Conservation (phyloP, 306 rosid genomes). For the Cyamopsis tetragonoloba region DNA sequence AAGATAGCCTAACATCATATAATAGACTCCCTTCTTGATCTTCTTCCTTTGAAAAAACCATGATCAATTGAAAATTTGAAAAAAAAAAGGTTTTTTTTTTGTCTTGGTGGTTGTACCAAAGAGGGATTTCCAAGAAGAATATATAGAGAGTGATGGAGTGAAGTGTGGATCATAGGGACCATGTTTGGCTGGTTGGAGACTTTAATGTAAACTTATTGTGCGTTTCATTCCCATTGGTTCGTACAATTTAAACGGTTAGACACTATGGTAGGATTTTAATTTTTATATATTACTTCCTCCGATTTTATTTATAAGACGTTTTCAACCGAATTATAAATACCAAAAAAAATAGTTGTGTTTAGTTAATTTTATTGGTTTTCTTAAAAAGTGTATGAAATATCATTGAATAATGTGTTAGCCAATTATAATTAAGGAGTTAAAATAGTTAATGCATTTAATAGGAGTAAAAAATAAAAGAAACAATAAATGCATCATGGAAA, state of each 20-base stretch:
- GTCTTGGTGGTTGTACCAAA: background rate
- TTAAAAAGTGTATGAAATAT: no score
- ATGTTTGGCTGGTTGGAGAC: constrained; percentile 10
- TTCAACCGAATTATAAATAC: no score
- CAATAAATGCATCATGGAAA: no score
- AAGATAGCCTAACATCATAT: constrained; percentile 45
- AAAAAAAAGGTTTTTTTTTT: background rate
- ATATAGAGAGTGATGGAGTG: constrained; percentile 20
- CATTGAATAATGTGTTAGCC: no score
- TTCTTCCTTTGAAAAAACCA: constrained; percentile 35
- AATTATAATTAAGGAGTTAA: no score
- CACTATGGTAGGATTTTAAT: no score
- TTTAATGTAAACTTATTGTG: constrained; percentile 25
- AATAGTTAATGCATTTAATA: no score
- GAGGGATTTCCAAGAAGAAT: background rate
- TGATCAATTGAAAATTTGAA: background rate
- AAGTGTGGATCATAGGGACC: background rate
- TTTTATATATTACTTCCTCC: no score
- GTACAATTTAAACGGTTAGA: constrained; percentile 13
- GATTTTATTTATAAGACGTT: no score
- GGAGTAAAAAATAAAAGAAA: no score
- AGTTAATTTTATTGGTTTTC: no score
- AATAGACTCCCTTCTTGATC: constrained; percentile 35
- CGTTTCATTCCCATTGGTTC: constrained; percentile 13
- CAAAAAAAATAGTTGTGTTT: no score